Evolutionary conservation across 345 rosid species (phyloP), one percentile per base, ranked within the genome.

Genomic region (Eucalyptus camaldulensis): DNA sequence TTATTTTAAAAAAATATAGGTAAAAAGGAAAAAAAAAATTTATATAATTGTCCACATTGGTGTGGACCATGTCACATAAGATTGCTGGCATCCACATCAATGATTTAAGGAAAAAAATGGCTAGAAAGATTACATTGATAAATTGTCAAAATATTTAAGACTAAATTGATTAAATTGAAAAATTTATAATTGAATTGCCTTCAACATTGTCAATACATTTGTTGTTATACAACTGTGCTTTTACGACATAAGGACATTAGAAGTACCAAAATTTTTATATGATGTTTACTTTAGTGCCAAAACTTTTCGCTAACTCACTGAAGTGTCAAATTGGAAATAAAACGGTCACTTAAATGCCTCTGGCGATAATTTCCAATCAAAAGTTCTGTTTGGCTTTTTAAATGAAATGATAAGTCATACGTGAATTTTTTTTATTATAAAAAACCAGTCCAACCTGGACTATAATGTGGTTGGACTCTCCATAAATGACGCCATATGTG

Each of bases 101-200:
- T 0, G 13, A 9, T 69, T 33, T 33, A 0, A 19, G 0, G 8
- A 1, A 1, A 33, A 27, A 69, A 37, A 10, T 69, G 3, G 22
- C 24, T 3, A 17, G 0, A 69, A 76, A 33, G 1, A 21, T 13
- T 76, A 76, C 1, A 37, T 76, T 37, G 0, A 22, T 22, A 21
- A 76, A 21, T 0, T 2, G 4, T 76, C 1, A 21, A 37, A 76
- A 76, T 2, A 0, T 37, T 37, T 76, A 76, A 7, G 0, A 72
- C 4, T 37, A 0, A 37, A 72, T 37, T 37, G 0, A 0, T 0
- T 40, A 72, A 72, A 72, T 72, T 19, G 7, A 37, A 72, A 72
- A 19, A 0, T 72, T 72, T 37, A 72, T 1, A 0, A 76, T 6
- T 21, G 5, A 76, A 76, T 76, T 40, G 5, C 14, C 13, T 0